Conservation (phyloP, 306 rosid species). For the Glycyrrhiza uralensis region DNA sequence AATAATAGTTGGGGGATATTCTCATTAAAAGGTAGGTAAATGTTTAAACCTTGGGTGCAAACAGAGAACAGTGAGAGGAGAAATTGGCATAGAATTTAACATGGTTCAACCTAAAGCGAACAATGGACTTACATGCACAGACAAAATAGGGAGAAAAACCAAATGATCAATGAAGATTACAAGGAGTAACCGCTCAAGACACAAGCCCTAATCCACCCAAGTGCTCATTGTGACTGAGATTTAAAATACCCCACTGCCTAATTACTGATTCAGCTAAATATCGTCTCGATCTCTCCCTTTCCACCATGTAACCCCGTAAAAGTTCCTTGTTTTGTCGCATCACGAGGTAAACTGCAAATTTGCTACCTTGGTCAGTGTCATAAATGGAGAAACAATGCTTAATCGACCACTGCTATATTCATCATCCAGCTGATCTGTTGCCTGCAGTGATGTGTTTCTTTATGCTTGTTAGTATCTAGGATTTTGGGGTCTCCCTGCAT, state of each 20-base stretch:
- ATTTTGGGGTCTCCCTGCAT: not conserved
- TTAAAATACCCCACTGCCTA: not conserved
- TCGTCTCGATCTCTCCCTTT: not conserved
- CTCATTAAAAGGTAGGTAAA: not conserved
- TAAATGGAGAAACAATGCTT: conserved; percentile 4
- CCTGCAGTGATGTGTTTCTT: not conserved
- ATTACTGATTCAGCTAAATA: not conserved
- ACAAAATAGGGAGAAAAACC: not conserved
- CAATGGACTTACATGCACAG: not conserved
- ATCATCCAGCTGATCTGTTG: conserved; percentile 7
- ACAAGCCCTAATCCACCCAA: not conserved
- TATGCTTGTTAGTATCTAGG: conserved; percentile 17
- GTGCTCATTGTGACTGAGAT: not conserved
- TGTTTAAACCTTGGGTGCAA: not conserved
- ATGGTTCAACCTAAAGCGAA: not conserved
- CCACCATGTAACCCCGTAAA: not conserved
- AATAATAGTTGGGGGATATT: not conserved
- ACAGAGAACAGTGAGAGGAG: not conserved
- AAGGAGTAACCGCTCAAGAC: not conserved
- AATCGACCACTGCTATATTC: not conserved
- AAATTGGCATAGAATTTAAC: not conserved
- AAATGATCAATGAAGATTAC: not conserved
- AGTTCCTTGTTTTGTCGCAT: not conserved
- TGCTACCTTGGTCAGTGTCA: not conserved
- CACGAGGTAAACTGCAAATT: not conserved